Base-by-base conservation (phyloP, 805 yeast species). In the Candida pseudoglaebosa region DNA sequence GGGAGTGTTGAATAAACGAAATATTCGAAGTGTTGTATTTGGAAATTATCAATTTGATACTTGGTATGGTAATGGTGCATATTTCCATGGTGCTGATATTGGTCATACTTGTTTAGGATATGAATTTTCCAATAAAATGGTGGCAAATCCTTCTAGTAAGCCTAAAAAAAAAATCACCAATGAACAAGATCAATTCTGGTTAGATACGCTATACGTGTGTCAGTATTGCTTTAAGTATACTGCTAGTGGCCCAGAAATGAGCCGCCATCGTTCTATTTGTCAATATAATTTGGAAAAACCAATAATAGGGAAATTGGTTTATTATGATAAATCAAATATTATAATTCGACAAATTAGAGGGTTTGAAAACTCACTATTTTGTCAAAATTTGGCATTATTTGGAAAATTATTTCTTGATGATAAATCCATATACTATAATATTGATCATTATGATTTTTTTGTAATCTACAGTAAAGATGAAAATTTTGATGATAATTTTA, bases 381-480 rank as follows among this genome's bases (percentile, higher is more conserved):
- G 95, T 46, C 98, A 91, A 56, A 81, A 86, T 48, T 59, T 93
- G 42, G 80, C 91, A 43, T 67, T 93, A 5, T 82, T 91, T 57
- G 93, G 95, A 0, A 88, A 90, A 60, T 73, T 93, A 28, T 93
- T 87, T 52, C 71, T 93, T 6, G 96, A 89, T 45, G 88, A 86
- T 56, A 93, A 93, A 61, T 86, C 95, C 0, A 82, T 91, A 22
- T 87, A 80, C 58, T 91, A 84, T 62, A 75, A 80, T 26, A 78
- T 88, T 3, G 90, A 84, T 26, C 74, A 76, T 39, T 91, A 84
- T 59, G 90, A 85, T 44, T 87, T 88, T 58, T 93, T 80, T 57
- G 71, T 88, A 19, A 67, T 81, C 2, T 86, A 82, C 54, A 82
- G 84, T 18, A 59, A 58, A 2, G 65, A 67, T 18, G 53, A 56